Evolutionary conservation across 1,284 basidiomycete genomes (phyloP).

Genomic region (Marasmius sp.): DNA sequence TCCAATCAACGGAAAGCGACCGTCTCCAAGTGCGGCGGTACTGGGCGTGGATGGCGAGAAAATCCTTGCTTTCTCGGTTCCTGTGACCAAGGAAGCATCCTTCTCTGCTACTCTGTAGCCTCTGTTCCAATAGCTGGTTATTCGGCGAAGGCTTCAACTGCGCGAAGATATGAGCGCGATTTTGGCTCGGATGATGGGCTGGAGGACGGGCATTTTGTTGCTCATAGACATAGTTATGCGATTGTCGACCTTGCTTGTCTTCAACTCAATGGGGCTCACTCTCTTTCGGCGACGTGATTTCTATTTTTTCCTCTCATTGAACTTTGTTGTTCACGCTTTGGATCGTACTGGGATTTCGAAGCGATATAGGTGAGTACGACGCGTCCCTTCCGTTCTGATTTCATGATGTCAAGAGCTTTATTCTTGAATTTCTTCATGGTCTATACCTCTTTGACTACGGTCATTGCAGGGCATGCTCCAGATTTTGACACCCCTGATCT

Average conservation of each 20-base stretch:
- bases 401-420: conserved; percentile 53
- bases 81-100: conserved; percentile 33
- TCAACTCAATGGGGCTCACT: conserved; percentile 91
- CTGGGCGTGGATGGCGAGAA: conserved; percentile 50
- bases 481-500: conserved; percentile 71
- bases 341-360: conserved; percentile 3
- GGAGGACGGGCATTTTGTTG: conserved; percentile 53
- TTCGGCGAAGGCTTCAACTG: conserved; percentile 37
- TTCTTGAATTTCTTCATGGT: conserved; percentile 88
- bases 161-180: conserved; percentile 78
- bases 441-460: conserved; percentile 51
- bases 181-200: conserved; percentile 41
- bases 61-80: conserved; percentile 26
- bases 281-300: conserved; percentile 57
- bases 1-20: conserved; percentile 65
- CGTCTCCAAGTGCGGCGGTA: conserved; percentile 65
- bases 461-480: conserved; percentile 64
- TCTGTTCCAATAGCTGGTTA: conserved; percentile 30
- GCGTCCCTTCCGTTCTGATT: conserved; percentile 20
- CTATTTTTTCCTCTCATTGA: conserved; percentile 51
- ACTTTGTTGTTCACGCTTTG: conserved; percentile 45
- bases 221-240: conserved; percentile 89
- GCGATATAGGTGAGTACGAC: conserved; percentile 29
- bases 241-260: conserved; percentile 53
- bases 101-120: conserved; percentile 57